Conservation (phyloP, 164 flowering plant genomes). For the Dillenia suffruticosa region DNA sequence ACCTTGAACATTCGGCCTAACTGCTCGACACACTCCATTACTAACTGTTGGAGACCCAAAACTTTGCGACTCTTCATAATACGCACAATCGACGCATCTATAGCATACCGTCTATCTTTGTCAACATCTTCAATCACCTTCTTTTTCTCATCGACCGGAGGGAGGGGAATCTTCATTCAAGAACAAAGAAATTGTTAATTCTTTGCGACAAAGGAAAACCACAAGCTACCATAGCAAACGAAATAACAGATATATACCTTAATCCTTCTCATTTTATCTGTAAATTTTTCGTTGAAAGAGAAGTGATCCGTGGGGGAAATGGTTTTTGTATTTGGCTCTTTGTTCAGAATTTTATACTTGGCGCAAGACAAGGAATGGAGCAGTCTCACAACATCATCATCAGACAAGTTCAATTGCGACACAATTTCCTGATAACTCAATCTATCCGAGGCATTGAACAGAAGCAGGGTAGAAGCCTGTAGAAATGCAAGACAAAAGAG, state of each 20-base stretch:
- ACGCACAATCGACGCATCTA: conserved; percentile 92
- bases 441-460: conserved; percentile 72
- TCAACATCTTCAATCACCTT: conserved; percentile 92
- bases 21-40: conserved; percentile 91
- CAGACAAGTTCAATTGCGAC: conserved; percentile 71
- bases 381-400: conserved; percentile 70
- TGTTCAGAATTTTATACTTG: conserved; percentile 74
- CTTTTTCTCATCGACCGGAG: conserved; percentile 87
- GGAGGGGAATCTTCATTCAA: conserved; percentile 60
- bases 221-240: background rate
- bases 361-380: conserved; percentile 92
- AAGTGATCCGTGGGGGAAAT: conserved; percentile 65
- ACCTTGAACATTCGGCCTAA: conserved; percentile 92
- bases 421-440: conserved; percentile 71
- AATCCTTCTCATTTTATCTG: conserved; percentile 88
- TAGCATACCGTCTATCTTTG: conserved; percentile 87
- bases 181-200: background rate
- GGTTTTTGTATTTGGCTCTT: conserved; percentile 75
- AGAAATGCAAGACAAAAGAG: conserved; percentile 9
- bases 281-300: conserved; percentile 80
- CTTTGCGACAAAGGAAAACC: no score
- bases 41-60: conserved; percentile 78
- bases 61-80: conserved; percentile 95
- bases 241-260: conserved; percentile 39
- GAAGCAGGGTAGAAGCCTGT: conserved; percentile 71